A percentile compares a stretch with the other conserved stretches of the same genome.
Conservation (phyloP, 192 early-diverging fungal genomes). For the Coemansia sp. region DNA sequence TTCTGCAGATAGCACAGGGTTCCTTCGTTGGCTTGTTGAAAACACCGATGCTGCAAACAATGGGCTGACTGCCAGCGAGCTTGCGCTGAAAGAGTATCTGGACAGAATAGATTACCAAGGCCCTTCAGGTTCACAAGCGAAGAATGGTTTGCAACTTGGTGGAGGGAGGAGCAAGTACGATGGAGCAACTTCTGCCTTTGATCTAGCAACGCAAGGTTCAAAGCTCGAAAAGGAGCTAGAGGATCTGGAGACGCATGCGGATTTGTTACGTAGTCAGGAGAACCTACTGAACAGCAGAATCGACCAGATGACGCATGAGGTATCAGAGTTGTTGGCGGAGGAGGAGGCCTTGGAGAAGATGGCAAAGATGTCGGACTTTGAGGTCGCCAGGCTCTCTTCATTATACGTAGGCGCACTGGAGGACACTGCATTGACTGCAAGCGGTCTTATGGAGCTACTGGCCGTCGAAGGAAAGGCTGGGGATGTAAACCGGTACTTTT, state of each 20-base stretch:
- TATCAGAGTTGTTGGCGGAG: constrained; percentile 28
- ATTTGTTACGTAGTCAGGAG: constrained; percentile 21
- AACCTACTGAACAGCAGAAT: constrained; percentile 18
- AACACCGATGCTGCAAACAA: constrained; percentile 33
- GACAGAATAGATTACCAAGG: constrained; percentile 26
- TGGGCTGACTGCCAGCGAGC: constrained; percentile 31
- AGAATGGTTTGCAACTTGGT: neutral
- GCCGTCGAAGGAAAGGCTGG: neutral
- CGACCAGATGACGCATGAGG: constrained; percentile 30
- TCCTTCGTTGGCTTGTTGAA: constrained; percentile 37
- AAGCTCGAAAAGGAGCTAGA: constrained; percentile 6
- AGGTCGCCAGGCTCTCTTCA: constrained; percentile 29
- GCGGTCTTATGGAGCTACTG: constrained; percentile 17
- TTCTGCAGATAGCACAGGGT: constrained; percentile 34
- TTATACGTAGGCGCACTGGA: constrained; percentile 29
- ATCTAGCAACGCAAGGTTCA: constrained; percentile 13
- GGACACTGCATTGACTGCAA: constrained; percentile 28
- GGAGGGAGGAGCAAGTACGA: neutral
- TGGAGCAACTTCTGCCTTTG: constrained; percentile 14
- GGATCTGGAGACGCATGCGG: constrained; percentile 15
- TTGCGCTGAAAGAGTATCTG: constrained; percentile 35
- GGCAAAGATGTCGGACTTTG: constrained; percentile 23
- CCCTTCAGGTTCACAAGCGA: neutral
- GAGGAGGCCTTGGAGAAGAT: constrained; percentile 25
- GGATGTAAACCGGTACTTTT: constrained; percentile 18